Conservation (phyloP, 73 alveolate species). For the Paramecium biaurelia region DNA sequence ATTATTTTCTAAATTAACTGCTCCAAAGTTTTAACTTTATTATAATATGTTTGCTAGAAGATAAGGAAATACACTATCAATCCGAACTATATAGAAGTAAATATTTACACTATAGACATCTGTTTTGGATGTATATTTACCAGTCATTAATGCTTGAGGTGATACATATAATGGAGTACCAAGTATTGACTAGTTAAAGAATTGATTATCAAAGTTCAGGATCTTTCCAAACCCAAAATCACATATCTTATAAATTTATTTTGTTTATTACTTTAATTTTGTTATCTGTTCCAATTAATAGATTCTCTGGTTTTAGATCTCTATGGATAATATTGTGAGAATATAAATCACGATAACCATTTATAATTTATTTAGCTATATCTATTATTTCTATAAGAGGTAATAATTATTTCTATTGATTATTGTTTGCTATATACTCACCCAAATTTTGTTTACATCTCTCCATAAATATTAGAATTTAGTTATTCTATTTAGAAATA, state of each 20-base stretch:
- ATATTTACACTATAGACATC: neutral
- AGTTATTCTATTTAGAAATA: neutral
- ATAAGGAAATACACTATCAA: neutral
- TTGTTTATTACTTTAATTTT: neutral
- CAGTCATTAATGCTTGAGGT: neutral
- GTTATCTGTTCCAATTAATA: neutral
- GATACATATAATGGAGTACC: neutral
- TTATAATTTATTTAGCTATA: neutral
- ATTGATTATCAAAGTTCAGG: neutral
- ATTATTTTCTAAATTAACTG: neutral
- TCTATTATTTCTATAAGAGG: neutral
- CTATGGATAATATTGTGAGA: neutral
- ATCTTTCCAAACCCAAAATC: neutral
- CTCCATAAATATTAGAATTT: neutral
- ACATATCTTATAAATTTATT: neutral
- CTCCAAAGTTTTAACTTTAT: neutral
- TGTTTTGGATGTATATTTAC: neutral
- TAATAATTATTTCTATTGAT: neutral
- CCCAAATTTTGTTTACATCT: neutral
- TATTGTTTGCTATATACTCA: neutral
- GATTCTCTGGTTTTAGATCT: neutral
- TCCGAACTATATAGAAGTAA: neutral
- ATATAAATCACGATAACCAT: neutral
- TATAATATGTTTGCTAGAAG: neutral
- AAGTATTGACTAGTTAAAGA: neutral